phyloP scores from a whole-genome alignment of 345 rosid genomes.

The Orychophragmus violaceus region DNA sequence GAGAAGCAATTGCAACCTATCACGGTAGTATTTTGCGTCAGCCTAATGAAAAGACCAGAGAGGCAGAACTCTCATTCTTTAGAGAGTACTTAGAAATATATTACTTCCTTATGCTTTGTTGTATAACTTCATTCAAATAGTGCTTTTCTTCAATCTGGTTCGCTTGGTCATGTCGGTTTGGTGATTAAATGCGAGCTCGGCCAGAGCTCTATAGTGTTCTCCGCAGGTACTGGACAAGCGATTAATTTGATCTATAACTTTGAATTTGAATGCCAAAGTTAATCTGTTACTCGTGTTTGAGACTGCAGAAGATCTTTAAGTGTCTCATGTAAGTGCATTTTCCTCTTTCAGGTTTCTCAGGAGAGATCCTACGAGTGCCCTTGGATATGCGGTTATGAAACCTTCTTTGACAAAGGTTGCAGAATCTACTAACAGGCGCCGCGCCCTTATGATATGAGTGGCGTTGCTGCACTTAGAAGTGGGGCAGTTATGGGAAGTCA shows the following conservation, averaged over 20 bases:
- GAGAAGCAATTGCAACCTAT: conserved; percentile 90
- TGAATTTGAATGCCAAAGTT: neutral
- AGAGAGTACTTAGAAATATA: conserved; percentile 98
- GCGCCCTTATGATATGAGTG: conserved; percentile 86
- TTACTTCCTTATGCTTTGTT: conserved; percentile 94
- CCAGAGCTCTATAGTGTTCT: conserved; percentile 94
- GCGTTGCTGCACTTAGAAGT: conserved; percentile 80
- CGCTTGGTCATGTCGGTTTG: conserved; percentile 66
- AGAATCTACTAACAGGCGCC: conserved; percentile 77
- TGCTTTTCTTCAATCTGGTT: conserved; percentile 68
- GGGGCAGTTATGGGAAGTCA: conserved; percentile 97
- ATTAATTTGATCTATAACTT: neutral
- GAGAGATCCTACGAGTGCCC: conserved; percentile 99
- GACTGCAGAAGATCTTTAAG: conserved; percentile 2
- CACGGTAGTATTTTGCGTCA: conserved; percentile 87
- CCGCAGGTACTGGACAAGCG: conserved; percentile 54
- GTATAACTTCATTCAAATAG: conserved; percentile 95
- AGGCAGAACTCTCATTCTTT: conserved; percentile 84
- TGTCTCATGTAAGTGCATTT: conserved; percentile 18
- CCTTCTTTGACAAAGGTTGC: conserved; percentile 70
- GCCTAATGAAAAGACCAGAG: conserved; percentile 98
- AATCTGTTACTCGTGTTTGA: neutral
- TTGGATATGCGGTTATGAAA: conserved; percentile 62
- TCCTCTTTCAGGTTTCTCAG: conserved; percentile 64
- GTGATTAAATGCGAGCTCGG: conserved; percentile 99